phyloP scores from a whole-genome alignment of 1,284 basidiomycete genomes.

The Boletellus sp. region DNA sequence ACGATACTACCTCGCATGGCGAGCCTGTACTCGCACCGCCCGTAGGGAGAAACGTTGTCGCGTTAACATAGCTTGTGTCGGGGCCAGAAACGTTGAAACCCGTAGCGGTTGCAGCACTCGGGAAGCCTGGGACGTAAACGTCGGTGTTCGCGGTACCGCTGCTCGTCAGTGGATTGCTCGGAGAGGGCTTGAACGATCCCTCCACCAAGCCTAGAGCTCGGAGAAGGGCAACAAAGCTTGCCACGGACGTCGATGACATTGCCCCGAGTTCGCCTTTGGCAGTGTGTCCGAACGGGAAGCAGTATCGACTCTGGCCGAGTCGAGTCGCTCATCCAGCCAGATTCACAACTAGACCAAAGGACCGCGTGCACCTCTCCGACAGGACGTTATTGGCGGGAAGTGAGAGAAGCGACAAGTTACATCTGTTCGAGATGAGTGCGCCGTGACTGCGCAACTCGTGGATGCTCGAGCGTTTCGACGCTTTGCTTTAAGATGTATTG shows the following conservation, averaged over 20 bases:
- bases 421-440: no score
- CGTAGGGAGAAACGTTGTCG: not conserved
- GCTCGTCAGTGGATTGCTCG: not conserved
- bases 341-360: constrained; percentile 3
- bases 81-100: constrained; percentile 4
- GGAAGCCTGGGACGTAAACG: not conserved
- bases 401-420: no score
- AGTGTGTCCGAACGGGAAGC: not conserved
- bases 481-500: no score
- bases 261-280: not conserved
- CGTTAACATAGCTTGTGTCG: not conserved
- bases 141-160: not conserved
- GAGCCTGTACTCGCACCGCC: not conserved
- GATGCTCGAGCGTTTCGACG: no score
- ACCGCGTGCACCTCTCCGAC: not conserved
- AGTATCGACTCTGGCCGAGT: not conserved
- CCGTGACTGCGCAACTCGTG: no score
- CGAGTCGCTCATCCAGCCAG: not conserved
- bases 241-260: constrained; percentile 9
- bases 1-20: constrained; percentile 7
- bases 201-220: constrained; percentile 18
- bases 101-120: not conserved
- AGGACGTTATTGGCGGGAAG: no score
- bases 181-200: constrained; percentile 19
- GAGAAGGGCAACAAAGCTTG: constrained; percentile 12